Conservation (phyloP, 2,329 filamentous ascomycete genomes). For the Emmonsiellopsis sp. region DNA sequence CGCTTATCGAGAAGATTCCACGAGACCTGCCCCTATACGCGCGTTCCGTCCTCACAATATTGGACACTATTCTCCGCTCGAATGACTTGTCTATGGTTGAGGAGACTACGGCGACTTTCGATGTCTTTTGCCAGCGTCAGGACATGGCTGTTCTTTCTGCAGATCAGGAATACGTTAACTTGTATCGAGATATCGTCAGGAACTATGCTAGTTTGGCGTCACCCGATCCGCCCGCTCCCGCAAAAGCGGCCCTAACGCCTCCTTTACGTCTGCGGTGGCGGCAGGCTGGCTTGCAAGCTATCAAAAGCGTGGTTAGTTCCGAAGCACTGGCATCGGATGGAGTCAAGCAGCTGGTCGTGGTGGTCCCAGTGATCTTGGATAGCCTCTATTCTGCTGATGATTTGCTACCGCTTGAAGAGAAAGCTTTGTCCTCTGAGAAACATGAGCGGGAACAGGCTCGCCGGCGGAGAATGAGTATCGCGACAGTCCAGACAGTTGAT, state of each 20-base stretch:
- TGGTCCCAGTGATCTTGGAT: slow-evolving; percentile 77
- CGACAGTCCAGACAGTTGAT: slow-evolving; percentile 65
- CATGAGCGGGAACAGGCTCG: slow-evolving; percentile 54
- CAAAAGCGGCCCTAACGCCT: slow-evolving; percentile 52
- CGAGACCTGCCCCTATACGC: slow-evolving; percentile 87
- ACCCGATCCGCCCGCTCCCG: slow-evolving; percentile 38
- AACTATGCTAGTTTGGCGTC: slow-evolving; percentile 74
- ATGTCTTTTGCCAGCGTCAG: slow-evolving; percentile 80
- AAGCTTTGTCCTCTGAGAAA: slow-evolving; percentile 60
- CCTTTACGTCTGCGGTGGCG: slow-evolving; percentile 73
- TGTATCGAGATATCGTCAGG: slow-evolving; percentile 74
- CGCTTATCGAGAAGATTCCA: slow-evolving; percentile 85
- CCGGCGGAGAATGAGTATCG: slow-evolving; percentile 66
- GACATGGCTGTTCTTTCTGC: slow-evolving; percentile 77
- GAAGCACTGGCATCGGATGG: slow-evolving; percentile 69
- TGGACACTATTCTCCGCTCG: slow-evolving; percentile 73
- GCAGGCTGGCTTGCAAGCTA: slow-evolving; percentile 64
- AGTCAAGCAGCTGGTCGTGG: slow-evolving; percentile 64
- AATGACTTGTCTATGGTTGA: slow-evolving; percentile 89
- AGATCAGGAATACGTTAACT: slow-evolving; percentile 70
- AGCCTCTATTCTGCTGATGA: slow-evolving; percentile 73
- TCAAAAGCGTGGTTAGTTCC: slow-evolving; percentile 71
- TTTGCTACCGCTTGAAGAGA: slow-evolving; percentile 58
- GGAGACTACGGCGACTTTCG: slow-evolving; percentile 76
- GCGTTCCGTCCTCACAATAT: slow-evolving; percentile 71